A percentile compares a stretch with the other conserved stretches of the same genome.
Evolutionary conservation across 2,329 filamentous ascomycete genomes (phyloP).

Genomic region (Coleophoma eucalyptorum): DNA sequence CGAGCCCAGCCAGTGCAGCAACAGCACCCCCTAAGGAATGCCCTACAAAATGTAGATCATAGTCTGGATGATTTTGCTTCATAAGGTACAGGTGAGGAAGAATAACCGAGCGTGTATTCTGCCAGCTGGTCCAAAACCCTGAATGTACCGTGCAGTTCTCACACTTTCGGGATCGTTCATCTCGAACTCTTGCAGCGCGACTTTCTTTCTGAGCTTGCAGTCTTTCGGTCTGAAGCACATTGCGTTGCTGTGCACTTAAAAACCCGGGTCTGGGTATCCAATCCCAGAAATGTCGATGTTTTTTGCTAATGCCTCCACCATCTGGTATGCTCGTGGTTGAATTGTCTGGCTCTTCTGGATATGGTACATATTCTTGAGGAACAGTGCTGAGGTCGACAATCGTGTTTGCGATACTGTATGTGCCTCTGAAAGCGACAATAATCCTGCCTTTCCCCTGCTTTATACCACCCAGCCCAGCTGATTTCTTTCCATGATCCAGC

Average conservation of each 20-base stretch:
- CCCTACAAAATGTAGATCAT: slow-evolving; percentile 75
- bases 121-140: slow-evolving; percentile 86
- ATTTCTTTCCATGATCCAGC: slow-evolving; percentile 59
- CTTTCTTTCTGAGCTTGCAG: too few species aligned
- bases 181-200: slow-evolving; percentile 2
- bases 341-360: slow-evolving; percentile 48
- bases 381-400: slow-evolving; percentile 86
- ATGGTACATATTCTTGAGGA: slow-evolving; percentile 87
- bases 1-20: slow-evolving; percentile 79
- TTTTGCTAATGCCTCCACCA: neutral
- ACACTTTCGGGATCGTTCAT: slow-evolving; percentile 49
- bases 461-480: slow-evolving; percentile 1
- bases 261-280: slow-evolving; percentile 6
- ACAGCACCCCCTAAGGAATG: slow-evolving; percentile 90
- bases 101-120: slow-evolving; percentile 65
- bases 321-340: slow-evolving; percentile 27
- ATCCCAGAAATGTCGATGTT: slow-evolving; percentile 5
- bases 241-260: neutral
- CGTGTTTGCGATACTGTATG: slow-evolving; percentile 89
- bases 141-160: slow-evolving; percentile 87
- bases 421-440: slow-evolving; percentile 87
- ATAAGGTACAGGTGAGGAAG: slow-evolving; percentile 62
- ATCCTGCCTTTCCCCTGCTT: slow-evolving; percentile 44
- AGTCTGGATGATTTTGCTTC: slow-evolving; percentile 59
- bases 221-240: neutral